Evolutionary conservation across 129 eudicot genomes (phyloP).

Genomic region (Centella asiatica): DNA sequence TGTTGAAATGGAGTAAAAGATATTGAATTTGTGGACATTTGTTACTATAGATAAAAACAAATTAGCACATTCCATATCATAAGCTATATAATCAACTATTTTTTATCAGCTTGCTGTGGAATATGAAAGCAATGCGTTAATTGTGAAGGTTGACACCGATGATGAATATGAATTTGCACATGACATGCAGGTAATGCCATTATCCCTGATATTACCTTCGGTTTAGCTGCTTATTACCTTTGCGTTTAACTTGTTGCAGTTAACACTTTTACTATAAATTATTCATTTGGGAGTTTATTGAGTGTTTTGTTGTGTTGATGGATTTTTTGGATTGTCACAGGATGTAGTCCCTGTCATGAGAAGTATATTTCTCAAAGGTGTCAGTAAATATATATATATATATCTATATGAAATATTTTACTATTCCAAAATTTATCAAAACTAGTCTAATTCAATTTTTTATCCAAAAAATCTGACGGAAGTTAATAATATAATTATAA

Average conservation of each 20-base stretch:
- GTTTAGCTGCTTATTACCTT: too few species aligned
- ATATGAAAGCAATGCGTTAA: constrained; percentile 68
- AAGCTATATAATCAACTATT: constrained; percentile 1
- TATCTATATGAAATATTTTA: too few species aligned
- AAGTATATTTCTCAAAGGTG: background rate
- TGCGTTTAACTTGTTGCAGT: too few species aligned
- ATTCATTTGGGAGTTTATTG: too few species aligned
- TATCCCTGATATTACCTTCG: background rate
- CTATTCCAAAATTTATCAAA: too few species aligned
- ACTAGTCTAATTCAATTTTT: too few species aligned
- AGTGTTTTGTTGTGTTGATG: background rate
- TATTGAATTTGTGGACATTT: background rate
- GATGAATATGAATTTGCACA: constrained; percentile 94
- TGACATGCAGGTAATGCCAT: constrained; percentile 74
- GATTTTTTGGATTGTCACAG: background rate
- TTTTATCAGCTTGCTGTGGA: constrained; percentile 82
- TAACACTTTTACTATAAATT: too few species aligned
- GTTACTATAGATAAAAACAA: background rate
- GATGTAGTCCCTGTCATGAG: too few species aligned
- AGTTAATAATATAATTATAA: too few species aligned
- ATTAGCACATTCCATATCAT: background rate
- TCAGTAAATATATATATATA: too few species aligned
- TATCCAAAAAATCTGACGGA: too few species aligned
- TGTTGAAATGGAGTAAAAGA: background rate
- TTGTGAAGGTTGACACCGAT: constrained; percentile 94